Evolutionary conservation across 805 yeast genomes (phyloP).

Genomic region (Naumovozyma dairenensis): DNA sequence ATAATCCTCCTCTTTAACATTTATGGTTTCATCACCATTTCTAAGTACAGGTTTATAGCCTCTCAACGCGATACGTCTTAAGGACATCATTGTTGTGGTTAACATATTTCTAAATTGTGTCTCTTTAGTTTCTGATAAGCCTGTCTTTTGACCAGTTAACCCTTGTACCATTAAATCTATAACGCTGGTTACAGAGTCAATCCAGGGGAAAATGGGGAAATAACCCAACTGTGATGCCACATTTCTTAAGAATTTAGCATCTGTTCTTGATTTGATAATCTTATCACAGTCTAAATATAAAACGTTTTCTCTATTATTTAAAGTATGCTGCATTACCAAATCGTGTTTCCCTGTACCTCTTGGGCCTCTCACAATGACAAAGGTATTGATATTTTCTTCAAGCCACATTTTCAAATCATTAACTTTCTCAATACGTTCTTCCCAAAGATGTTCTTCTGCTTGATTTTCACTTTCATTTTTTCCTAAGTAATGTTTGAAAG

Average conservation of each 20-base stretch:
- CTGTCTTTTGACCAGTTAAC: conserved; percentile 87
- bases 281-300: conserved; percentile 72
- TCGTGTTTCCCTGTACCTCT: conserved; percentile 90
- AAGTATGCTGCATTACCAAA: conserved; percentile 58
- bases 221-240: conserved; percentile 78
- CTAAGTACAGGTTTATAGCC: conserved; percentile 32
- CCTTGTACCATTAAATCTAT: conserved; percentile 83
- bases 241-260: conserved; percentile 52
- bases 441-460: conserved; percentile 41
- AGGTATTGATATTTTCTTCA: conserved; percentile 81
- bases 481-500: conserved; percentile 30
- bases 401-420: conserved; percentile 69
- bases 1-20: conserved; percentile 65
- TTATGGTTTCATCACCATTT: conserved; percentile 25
- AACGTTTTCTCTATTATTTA: conserved; percentile 50
- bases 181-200: conserved; percentile 66
- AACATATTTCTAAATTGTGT: conserved; percentile 74
- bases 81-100: conserved; percentile 57
- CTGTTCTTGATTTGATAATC: conserved; percentile 64
- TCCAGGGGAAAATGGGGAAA: conserved; percentile 90
- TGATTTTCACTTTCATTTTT: conserved; percentile 23
- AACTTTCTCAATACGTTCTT: conserved; percentile 57
- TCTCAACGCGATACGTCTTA: conserved; percentile 51
- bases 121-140: conserved; percentile 75
- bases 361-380: conserved; percentile 85